Evolutionary conservation across 2,329 filamentous ascomycete genomes (phyloP).

Genomic region (Aureobasidium sp.): DNA sequence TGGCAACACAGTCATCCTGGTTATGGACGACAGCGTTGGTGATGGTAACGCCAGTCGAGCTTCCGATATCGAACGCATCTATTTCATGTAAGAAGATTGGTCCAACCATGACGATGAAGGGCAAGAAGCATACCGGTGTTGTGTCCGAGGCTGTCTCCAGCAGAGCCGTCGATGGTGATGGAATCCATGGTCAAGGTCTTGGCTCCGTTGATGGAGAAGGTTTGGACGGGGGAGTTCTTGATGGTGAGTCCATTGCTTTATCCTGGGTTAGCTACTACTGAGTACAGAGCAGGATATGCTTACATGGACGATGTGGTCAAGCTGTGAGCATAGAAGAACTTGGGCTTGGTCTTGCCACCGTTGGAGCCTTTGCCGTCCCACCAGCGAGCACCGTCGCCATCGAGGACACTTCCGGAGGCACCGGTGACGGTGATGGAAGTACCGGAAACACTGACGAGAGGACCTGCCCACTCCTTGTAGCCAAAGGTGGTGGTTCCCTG

Average conservation of each 20-base stretch:
- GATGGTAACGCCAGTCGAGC: constrained; percentile 22
- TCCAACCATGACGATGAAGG: neutral
- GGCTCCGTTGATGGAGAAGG: constrained; percentile 42
- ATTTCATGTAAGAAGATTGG: neutral
- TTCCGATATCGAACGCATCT: constrained; percentile 26
- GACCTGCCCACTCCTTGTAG: constrained; percentile 59
- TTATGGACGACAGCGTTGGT: constrained; percentile 24
- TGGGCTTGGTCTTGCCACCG: constrained; percentile 57
- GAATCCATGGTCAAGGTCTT: constrained; percentile 40
- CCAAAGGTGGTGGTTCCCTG: constrained; percentile 60
- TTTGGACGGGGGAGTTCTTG: constrained; percentile 50
- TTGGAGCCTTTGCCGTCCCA: constrained; percentile 57
- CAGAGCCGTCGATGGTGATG: constrained; percentile 53
- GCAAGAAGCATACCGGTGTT: constrained; percentile 22
- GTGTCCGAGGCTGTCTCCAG: constrained; percentile 37
- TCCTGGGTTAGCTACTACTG: neutral
- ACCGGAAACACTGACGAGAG: constrained; percentile 56
- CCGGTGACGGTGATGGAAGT: constrained; percentile 49
- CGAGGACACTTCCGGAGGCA: constrained; percentile 45
- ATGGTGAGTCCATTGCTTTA: constrained; percentile 35
- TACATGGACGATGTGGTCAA: constrained; percentile 45
- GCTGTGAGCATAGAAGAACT: constrained; percentile 54
- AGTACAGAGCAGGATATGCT: constrained; percentile 15
- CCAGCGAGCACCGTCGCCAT: constrained; percentile 52
- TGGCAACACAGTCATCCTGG: constrained; percentile 28